These are phyloP conservation scores for Aegilops sharonensis DNA, from an alignment of 176 grass and related monocot genomes.

Conservation along the genomic window DNA sequence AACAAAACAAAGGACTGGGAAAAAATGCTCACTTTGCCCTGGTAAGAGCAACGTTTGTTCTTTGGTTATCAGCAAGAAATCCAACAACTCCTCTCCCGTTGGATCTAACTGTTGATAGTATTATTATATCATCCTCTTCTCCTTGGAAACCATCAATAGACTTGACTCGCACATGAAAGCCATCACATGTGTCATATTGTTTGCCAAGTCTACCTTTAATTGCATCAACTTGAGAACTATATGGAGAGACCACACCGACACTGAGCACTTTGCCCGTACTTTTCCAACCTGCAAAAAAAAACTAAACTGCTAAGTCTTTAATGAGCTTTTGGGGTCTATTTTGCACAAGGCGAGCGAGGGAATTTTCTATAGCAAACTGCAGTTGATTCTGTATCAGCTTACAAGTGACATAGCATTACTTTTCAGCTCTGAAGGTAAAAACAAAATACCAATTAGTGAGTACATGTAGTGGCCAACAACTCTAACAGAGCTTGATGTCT, in stretches of 20 bases:
- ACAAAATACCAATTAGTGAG: not conserved
- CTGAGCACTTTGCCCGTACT: slow-evolving; percentile 38
- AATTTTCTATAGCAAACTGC: not conserved
- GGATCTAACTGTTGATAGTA: slow-evolving; percentile 75
- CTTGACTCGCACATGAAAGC: slow-evolving; percentile 67
- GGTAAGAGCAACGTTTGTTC: slow-evolving; percentile 83
- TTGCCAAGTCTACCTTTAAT: slow-evolving; percentile 57
- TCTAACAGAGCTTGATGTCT: not conserved
- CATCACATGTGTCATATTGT: slow-evolving; percentile 35
- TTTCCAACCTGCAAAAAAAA: slow-evolving; percentile 44
- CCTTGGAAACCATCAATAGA: slow-evolving; percentile 86
- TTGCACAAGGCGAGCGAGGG: not conserved
- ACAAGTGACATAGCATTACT: not conserved
- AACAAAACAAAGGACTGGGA: not conserved
- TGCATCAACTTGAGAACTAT: slow-evolving; percentile 53
- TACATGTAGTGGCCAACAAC: not conserved
- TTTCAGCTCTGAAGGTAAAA: not conserved
- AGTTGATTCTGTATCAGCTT: not conserved
- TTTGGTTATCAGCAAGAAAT: slow-evolving; percentile 63
- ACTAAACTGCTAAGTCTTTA: not conserved
- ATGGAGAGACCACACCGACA: slow-evolving; percentile 73
- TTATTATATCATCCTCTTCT: slow-evolving; percentile 77
- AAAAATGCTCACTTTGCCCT: slow-evolving; percentile 63
- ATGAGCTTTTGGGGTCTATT: not conserved
- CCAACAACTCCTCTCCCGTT: slow-evolving; percentile 53